phyloP scores from a whole-genome alignment of 2,329 filamentous ascomycete species.

The Chaetothyriales sp. region DNA sequence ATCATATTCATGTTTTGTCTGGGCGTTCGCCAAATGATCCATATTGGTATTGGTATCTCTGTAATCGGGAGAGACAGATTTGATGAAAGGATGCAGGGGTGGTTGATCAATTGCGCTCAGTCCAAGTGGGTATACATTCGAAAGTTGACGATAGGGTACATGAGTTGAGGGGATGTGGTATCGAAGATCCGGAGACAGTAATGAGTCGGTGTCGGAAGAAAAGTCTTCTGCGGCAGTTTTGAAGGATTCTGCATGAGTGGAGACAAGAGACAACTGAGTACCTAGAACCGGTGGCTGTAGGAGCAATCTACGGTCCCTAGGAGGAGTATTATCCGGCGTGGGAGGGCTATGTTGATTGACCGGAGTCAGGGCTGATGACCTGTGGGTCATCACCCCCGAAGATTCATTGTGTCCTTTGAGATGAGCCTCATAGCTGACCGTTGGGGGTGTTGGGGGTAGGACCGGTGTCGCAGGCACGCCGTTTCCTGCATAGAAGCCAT shows the following conservation, averaged over 20 bases:
- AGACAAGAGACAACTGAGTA: constrained; percentile 42
- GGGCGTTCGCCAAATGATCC: constrained; percentile 1
- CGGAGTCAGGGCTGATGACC: constrained; percentile 14
- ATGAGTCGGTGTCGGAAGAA: constrained; percentile 47
- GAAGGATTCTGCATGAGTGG: constrained; percentile 57
- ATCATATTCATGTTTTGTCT: not conserved
- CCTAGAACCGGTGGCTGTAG: constrained; percentile 35
- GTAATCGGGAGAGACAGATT: not conserved
- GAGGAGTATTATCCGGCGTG: constrained; percentile 64
- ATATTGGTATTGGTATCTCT: constrained; percentile 6
- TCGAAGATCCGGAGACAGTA: constrained; percentile 17
- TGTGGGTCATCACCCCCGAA: constrained; percentile 17
- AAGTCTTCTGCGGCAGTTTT: constrained; percentile 55
- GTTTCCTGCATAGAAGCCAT: constrained; percentile 1
- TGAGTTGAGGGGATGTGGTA: constrained; percentile 3
- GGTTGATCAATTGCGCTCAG: constrained; percentile 5
- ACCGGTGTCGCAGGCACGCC: constrained; percentile 12
- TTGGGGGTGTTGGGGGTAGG: constrained; percentile 17
- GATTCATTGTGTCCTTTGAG: constrained; percentile 1
- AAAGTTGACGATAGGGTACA: constrained; percentile 2
- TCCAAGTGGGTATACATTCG: constrained; percentile 2
- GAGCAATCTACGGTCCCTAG: constrained; percentile 31
- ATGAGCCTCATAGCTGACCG: constrained; percentile 5
- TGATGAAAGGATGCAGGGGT: constrained; percentile 5
- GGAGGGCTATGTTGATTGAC: constrained; percentile 29